phyloP scores from a whole-genome alignment of 2,329 filamentous ascomycete species.

The Dactylonectria estremocensis region DNA sequence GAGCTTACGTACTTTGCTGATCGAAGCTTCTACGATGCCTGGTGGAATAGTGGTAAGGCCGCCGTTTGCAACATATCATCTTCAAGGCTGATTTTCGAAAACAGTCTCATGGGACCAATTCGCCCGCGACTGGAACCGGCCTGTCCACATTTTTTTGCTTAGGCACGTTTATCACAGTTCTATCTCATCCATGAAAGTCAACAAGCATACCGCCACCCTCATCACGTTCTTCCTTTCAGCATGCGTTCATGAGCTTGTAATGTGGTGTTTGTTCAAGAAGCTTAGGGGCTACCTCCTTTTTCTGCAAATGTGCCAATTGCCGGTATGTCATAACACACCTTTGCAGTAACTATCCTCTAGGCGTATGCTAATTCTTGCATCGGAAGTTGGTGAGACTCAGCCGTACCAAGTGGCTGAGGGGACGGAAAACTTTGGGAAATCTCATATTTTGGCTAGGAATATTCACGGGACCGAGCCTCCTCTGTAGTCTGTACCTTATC shows the following conservation, averaged over 20 bases:
- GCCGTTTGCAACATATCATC: no score
- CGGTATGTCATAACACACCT: conserved; percentile 57
- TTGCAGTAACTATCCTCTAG: neutral
- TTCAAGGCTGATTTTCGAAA: conserved; percentile 1
- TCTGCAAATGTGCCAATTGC: conserved; percentile 83
- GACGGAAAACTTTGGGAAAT: conserved; percentile 77
- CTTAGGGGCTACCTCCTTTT: conserved; percentile 80
- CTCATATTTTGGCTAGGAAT: conserved; percentile 84
- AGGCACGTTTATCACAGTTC: conserved; percentile 85
- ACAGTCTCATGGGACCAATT: conserved; percentile 81
- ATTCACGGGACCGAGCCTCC: conserved; percentile 81
- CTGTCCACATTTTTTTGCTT: conserved; percentile 83
- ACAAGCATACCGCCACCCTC: conserved; percentile 79
- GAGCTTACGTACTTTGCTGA: conserved; percentile 85
- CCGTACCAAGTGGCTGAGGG: conserved; percentile 76
- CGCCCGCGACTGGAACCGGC: conserved; percentile 83
- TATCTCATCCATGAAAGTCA: conserved; percentile 80
- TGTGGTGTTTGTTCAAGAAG: conserved; percentile 87
- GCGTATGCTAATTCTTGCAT: neutral
- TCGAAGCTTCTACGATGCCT: conserved; percentile 78
- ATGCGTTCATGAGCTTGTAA: conserved; percentile 81
- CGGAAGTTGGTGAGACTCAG: conserved; percentile 74
- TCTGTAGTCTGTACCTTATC: conserved; percentile 74
- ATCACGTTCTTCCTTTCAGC: conserved; percentile 83
- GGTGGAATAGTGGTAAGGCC: conserved; percentile 71